Base-by-base conservation (phyloP, 495 filamentous ascomycete species). In the Penicillium fimorum region DNA sequence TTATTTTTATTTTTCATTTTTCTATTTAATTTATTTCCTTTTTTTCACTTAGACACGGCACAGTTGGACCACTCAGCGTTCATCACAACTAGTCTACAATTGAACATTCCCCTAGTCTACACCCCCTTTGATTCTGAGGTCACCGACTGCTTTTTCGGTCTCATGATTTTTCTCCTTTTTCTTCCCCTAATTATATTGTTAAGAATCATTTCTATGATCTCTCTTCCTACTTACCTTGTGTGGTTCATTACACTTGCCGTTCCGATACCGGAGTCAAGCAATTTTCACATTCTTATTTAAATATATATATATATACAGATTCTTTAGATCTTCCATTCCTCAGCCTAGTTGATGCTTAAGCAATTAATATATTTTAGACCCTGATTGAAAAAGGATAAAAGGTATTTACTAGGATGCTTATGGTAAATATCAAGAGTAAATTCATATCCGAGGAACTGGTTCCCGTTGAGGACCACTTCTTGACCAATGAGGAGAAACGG, bases 381-480 rank as follows among this genome's bases (percentile, higher is more conserved):
- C 37, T 53, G 46, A 59, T 42, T 29, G 45, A 38, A 41, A 45
- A 62, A 53, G 29, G 45, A 37, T 52, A 42, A 52, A 42, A 20
- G 17, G 33, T 2, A n/a, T 29, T 18, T 18, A 27, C 35, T 47
- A 47, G 27, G 18, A 15, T 29, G 43, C 4, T 17, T 27, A 46
- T 8, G 24, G 13, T 17, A 4, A 27, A 46, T n/a, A 17, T 9
- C 0, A 2, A n/a, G 33, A 37, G n/a, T 30, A 24, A 46, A 3
- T 29, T 29, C 4, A 17, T 4, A 56, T 61, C 71, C 70, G 62
- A 71, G 70, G 71, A 69, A 71, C 70, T 75, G 72, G 71, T 74
- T 69, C 68, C 63, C 62, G 63, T 69, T 66, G 55, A 58, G 59
- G 62, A 58, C 65, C 65, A 62, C 65, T 58, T 65, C 58, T 55